Conservation (phyloP, 78 protist genomes). For the Dictyostelium intermedium region DNA sequence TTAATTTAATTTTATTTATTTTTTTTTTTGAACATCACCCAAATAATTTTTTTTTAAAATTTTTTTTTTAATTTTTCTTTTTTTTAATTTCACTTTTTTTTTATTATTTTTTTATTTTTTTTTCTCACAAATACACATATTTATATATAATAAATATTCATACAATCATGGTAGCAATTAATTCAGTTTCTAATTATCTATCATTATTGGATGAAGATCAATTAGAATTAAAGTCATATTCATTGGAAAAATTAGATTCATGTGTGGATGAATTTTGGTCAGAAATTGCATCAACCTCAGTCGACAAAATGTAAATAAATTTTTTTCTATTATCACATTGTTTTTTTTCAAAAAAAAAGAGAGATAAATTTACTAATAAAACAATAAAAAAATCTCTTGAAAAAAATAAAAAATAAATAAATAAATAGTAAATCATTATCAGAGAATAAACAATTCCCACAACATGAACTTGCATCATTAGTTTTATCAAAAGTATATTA, state of each 20-base stretch:
- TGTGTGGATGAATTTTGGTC: slow-evolving; percentile 93
- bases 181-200: slow-evolving; percentile 49
- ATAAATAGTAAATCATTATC: slow-evolving; percentile 38
- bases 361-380: too few relatives aligned
- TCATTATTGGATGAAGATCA: slow-evolving; percentile 77
- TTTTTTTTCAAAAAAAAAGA: too few relatives aligned
- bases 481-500: slow-evolving; percentile 91
- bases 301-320: slow-evolving; percentile 71
- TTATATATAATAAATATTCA: neutral
- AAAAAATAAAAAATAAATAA: neutral
- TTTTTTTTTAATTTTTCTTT: neutral
- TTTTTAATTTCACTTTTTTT: neutral
- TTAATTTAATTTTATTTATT: neutral
- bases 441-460: slow-evolving; percentile 24
- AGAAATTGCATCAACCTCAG: slow-evolving; percentile 85
- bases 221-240: slow-evolving; percentile 57
- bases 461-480: slow-evolving; percentile 39
- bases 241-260: slow-evolving; percentile 74
- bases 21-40: neutral
- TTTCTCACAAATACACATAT: neutral
- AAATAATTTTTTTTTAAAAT: neutral
- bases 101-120: neutral
- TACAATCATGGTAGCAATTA: slow-evolving; percentile 17
- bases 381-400: neutral
- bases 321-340: neutral